These are phyloP conservation scores for Triticum monococcum DNA, from an alignment of 176 grass and related monocot genomes.

Conservation along the genomic window DNA sequence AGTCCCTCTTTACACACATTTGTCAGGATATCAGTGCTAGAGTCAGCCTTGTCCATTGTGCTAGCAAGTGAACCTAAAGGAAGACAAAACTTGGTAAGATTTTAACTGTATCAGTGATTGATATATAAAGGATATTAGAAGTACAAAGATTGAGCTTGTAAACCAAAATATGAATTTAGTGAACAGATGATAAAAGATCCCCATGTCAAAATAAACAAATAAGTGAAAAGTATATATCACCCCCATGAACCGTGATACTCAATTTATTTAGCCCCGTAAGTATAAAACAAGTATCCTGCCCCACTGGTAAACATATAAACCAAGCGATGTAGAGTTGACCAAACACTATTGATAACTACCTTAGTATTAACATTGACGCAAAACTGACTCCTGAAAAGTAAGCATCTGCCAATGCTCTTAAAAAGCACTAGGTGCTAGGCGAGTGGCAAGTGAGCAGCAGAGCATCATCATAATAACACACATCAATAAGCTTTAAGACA, in stretches of 20 bases:
- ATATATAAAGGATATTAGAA: constrained; percentile 1
- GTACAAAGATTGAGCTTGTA: not conserved
- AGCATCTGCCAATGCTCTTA: no score
- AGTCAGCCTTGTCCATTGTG: constrained; percentile 40
- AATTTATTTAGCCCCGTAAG: not conserved
- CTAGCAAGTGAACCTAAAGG: constrained; percentile 38
- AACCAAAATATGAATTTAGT: not conserved
- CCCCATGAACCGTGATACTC: not conserved
- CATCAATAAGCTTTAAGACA: no score
- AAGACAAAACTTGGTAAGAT: constrained; percentile 1
- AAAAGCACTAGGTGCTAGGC: no score
- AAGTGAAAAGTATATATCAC: not conserved
- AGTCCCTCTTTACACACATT: constrained; percentile 36
- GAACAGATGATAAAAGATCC: not conserved
- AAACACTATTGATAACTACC: not conserved
- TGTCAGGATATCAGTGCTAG: constrained; percentile 51
- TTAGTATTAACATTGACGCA: not conserved
- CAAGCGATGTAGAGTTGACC: not conserved
- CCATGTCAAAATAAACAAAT: not conserved
- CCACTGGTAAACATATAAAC: not conserved
- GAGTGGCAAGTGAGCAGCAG: no score
- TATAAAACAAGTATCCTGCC: not conserved
- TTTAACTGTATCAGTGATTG: not conserved
- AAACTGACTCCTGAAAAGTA: not conserved
- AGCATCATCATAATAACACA: no score